Evolutionary conservation across 352 stramenopile genomes (phyloP), one percentile per base, ranked within the genome.

Genomic region (Pythium aquatile): DNA sequence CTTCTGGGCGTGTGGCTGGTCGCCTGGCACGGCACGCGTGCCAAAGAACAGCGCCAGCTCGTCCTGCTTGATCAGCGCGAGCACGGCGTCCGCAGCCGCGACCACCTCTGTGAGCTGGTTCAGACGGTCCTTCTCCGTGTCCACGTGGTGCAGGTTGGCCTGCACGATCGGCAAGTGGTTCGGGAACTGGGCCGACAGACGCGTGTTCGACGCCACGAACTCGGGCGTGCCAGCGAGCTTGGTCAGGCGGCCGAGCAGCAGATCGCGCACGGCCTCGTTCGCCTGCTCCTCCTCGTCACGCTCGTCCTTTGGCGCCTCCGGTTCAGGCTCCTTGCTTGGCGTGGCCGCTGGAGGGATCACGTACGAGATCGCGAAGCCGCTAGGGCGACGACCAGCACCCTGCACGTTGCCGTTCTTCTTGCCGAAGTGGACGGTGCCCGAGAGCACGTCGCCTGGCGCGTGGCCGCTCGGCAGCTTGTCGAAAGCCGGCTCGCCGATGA

Each of bases 1-100:
- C 66, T 90, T 90, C 58, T 87, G 70, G 10, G 52, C 67, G 30
- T 80, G 70, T 53, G 73, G 72, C 37, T 78, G 59, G 46, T 90
- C 81, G 16, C 74, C 75, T 33, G 80, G 67, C 28, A 88, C 79
- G 5, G 65, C 67, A 14, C 85, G 81, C 37, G 81, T 88, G 16
- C 86, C 86, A 56, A 91, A 95, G 74, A 86, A 91, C 24, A 79
- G 62, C 24, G 86, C 86, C 54, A 95, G 63, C 13, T 83, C 81
- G 42, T 90, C 70, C 51, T 89, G 68, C 28, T 87, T 73, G 58
- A 93, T 91, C 29, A 79, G 64, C 7, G 52, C 60, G 0, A 95
- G 68, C 59, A 92, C 79, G 1, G 71, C 72, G 29, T 92, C 78
- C 0, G 83, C 81, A 1, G 78, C 78, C 16, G 72, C 66, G 16